Evolutionary conservation across 73 alveolate genomes (phyloP), one percentile per base, ranked within the genome.

Genomic region (Uronychia setigera): DNA sequence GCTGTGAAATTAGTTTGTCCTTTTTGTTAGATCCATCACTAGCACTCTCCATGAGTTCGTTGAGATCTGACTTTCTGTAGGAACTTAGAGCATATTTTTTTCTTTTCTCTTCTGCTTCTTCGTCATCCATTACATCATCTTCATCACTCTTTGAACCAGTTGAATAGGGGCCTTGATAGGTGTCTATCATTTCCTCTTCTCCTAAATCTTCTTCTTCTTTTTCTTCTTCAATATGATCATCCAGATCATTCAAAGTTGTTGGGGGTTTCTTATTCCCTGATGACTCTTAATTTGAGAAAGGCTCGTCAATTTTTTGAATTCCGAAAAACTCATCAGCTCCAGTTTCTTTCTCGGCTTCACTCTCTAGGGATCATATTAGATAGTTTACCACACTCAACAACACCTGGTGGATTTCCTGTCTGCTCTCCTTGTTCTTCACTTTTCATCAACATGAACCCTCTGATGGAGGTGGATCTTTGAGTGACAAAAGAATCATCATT

Each of bases 11-110:
- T 1, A 59, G 57, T 33, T 67, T 57, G 29, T 75, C 59, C 26
- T 77, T 57, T 27, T 81, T 74, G 29, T 59, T 58, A 25, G 88
- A 58, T 83, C 83, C 86, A 30, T 77, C n/a, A 0, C 35, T 87
- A 74, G 57, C 77, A 29, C 84, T 33, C 30, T 0, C 46, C 58
- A 31, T 57, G 75, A 77, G 31, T 84, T 79, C 79, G 33, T 57
- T 83, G 74, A 31, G 85, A 29, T 29, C 89, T 33, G 58, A 28
- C 35, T 29, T 35, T 46, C 31, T 26, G 57, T 84, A 85, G 33
- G 0, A 74, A 29, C 33, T 59, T 34, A 35, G 19, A 11, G 33
- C 29, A 27, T 32, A 80, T 1, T 80, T 78, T 11, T 60, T 79
- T 27, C 86, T 1, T 32, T 60, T 77, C 30, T 84, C 84, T 33